A percentile compares a stretch with the other conserved stretches of the same genome.
Conservation (phyloP, 2,329 filamentous ascomycete genomes). For the Aspergillus sp. region DNA sequence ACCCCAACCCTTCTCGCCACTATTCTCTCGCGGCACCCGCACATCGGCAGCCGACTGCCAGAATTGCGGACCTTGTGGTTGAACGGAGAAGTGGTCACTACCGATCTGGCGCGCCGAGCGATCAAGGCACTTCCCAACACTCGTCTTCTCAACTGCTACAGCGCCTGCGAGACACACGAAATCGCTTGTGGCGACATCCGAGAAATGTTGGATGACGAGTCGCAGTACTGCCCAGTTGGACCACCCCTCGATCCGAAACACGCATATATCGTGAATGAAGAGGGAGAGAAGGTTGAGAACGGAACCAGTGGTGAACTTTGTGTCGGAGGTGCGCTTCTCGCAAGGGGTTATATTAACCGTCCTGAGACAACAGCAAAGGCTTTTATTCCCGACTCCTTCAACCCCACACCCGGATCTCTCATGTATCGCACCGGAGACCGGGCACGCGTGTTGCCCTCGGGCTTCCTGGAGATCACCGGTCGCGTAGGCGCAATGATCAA, state of each 20-base stretch:
- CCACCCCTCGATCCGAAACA: constrained; percentile 69
- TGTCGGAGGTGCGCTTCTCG: constrained; percentile 73
- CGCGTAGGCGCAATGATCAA: constrained; percentile 82
- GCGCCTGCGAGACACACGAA: constrained; percentile 81
- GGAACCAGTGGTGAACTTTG: constrained; percentile 74
- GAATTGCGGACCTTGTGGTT: constrained; percentile 74
- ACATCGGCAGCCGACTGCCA: constrained; percentile 66
- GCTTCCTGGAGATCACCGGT: constrained; percentile 74
- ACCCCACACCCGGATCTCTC: constrained; percentile 61
- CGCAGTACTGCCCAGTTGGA: constrained; percentile 74
- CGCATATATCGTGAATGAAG: constrained; percentile 74
- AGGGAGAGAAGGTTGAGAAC: constrained; percentile 64
- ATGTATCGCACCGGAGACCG: constrained; percentile 79
- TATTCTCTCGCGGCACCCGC: constrained; percentile 70
- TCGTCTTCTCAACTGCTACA: constrained; percentile 78
- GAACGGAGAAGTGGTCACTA: constrained; percentile 81
- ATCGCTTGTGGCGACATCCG: constrained; percentile 76
- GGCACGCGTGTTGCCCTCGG: constrained; percentile 68
- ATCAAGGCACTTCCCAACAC: constrained; percentile 70
- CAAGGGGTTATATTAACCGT: constrained; percentile 78
- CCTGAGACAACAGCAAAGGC: constrained; percentile 76
- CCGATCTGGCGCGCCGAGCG: constrained; percentile 72
- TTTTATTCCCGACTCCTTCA: constrained; percentile 70
- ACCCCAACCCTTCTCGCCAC: constrained; percentile 78
- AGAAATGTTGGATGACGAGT: constrained; percentile 67